Evolutionary conservation across 2,329 filamentous ascomycete species (phyloP).

Genomic region (Dactylellina haptotyla): DNA sequence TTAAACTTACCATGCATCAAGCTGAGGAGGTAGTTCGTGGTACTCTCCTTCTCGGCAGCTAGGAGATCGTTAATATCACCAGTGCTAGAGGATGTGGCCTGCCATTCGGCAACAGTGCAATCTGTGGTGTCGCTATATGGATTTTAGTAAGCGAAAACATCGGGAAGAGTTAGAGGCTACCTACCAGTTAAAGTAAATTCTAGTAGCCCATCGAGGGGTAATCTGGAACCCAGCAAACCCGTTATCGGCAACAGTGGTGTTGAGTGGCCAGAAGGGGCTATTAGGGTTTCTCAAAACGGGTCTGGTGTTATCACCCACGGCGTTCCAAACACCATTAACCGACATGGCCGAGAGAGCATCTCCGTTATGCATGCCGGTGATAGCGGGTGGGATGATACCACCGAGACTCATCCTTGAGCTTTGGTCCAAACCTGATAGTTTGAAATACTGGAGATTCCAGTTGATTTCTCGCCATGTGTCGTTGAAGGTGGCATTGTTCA

Average conservation of each 20-base stretch:
- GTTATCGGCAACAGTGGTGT: constrained; percentile 66
- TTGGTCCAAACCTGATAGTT: constrained; percentile 66
- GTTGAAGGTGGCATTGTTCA: constrained; percentile 71
- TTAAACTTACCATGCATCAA: constrained; percentile 39
- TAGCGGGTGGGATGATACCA: constrained; percentile 72
- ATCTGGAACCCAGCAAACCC: constrained; percentile 69
- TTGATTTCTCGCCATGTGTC: constrained; percentile 69
- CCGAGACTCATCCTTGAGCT: constrained; percentile 66
- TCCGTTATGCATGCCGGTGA: constrained; percentile 72
- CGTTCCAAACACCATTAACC: constrained; percentile 69
- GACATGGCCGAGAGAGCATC: constrained; percentile 70
- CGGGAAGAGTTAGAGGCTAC: neutral
- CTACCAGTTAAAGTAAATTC: constrained; percentile 72
- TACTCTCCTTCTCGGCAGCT: constrained; percentile 66
- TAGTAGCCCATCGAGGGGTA: constrained; percentile 70
- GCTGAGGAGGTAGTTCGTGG: constrained; percentile 66
- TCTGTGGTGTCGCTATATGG: constrained; percentile 63
- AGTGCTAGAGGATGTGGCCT: constrained; percentile 66
- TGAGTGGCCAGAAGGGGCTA: constrained; percentile 69
- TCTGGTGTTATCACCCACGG: constrained; percentile 73
- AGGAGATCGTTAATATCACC: constrained; percentile 68
- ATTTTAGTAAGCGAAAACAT: too few relatives aligned
- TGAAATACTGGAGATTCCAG: constrained; percentile 63
- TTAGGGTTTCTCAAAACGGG: constrained; percentile 66
- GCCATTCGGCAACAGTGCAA: constrained; percentile 71